Conservation (phyloP, 805 yeast species). For the Debaryomyces castellii region DNA sequence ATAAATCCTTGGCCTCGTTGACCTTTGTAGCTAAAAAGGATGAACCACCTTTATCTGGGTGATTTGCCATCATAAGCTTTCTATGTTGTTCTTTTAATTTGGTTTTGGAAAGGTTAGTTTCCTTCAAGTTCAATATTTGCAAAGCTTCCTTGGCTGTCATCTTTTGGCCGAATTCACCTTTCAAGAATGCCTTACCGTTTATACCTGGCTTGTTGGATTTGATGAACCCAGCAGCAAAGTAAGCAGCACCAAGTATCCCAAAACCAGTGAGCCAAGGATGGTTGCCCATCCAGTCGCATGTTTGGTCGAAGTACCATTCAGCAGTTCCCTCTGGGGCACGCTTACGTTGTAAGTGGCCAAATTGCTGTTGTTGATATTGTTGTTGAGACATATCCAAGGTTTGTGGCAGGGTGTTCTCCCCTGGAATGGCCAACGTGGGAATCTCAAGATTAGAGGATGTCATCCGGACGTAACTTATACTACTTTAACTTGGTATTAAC, state of each 20-base stretch:
- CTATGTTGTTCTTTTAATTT: conserved; percentile 79
- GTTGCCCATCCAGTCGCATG: conserved; percentile 58
- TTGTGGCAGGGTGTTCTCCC: conserved; percentile 35
- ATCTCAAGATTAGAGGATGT: conserved; percentile 40
- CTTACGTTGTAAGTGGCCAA: conserved; percentile 42
- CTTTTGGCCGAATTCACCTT: conserved; percentile 91
- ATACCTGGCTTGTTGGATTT: conserved; percentile 68
- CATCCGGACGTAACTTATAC: conserved; percentile 8
- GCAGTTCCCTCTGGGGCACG: conserved; percentile 45
- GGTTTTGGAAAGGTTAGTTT: conserved; percentile 58
- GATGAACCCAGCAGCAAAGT: conserved; percentile 65
- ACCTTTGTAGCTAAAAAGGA: conserved; percentile 87
- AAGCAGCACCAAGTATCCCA: conserved; percentile 65
- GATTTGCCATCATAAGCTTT: conserved; percentile 81
- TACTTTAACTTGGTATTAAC: background rate
- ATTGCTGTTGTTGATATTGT: conserved; percentile 20
- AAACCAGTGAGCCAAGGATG: conserved; percentile 76
- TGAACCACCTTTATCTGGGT: conserved; percentile 94
- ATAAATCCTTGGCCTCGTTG: conserved; percentile 85
- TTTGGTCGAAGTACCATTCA: conserved; percentile 66
- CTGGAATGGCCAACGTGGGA: conserved; percentile 58
- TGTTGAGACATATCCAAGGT: conserved; percentile 17
- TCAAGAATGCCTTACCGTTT: conserved; percentile 64
- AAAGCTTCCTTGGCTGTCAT: conserved; percentile 89
- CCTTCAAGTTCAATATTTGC: conserved; percentile 75